Base-by-base conservation (phyloP, 331 rosid species). In the Rosa hybrid region DNA sequence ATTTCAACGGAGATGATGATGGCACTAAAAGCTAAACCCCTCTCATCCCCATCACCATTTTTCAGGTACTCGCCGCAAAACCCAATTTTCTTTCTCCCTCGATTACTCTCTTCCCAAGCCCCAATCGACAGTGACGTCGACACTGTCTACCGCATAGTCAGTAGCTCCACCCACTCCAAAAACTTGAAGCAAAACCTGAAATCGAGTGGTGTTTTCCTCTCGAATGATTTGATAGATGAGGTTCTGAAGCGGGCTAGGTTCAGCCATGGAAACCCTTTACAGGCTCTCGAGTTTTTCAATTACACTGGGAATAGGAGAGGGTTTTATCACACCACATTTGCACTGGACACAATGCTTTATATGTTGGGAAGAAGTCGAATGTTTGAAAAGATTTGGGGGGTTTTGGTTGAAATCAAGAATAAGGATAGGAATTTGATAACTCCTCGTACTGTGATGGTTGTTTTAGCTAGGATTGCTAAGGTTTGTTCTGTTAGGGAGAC, bases 281-380 rank as follows among this genome's bases (percentile, higher is more conserved):
- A 88, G 68, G 87, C 98, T 50, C 84, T 90, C 63, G 96, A 91
- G 20, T 91, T 94, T 53, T 94, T 89, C 86, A 82, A 74, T 42
- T 87, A 80, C 83, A 88, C 96, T 9, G 96, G 80, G 2, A 25
- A 71, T n/a, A 83, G 97, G 72, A 88, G 83, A 90, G 96, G 96
- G 50, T 92, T 94, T 81, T 92, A 82, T 70, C 98, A 92, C 88
- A 80, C 91, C 6, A 50, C 89, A 0, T 86, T 83, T 69, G 91
- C 98, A 17, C 46, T 92, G 68, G 97, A 94, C 79, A 92, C 97
- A 3, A 84, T 91, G 91, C 97, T 94, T 71, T 91, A 94, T 74
- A 85, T 91, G 25, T 81, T 94, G 16, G 98, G 98, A 3, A 82
- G 98, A 81, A 86, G 78, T 84, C 91, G 98, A 65, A 83, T 88